Conservation (phyloP, 140 eudicot species). For the Flaveria floridana region DNA sequence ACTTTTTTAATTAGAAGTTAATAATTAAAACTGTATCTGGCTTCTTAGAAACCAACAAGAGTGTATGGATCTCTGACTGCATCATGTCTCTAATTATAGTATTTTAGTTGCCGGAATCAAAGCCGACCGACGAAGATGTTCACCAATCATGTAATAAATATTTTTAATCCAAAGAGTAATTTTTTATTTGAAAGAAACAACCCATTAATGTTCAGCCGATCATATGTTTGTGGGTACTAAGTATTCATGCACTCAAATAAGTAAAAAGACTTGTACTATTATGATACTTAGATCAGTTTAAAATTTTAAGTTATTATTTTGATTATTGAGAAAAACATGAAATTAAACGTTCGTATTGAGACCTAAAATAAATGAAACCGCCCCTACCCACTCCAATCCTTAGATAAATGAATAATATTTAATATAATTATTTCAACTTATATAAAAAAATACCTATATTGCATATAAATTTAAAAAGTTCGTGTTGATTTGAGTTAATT, state of each 20-base stretch:
- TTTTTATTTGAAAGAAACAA: neutral
- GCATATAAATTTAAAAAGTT: too few relatives aligned
- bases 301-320: too few relatives aligned
- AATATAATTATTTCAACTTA: too few relatives aligned
- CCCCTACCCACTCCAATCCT: too few relatives aligned
- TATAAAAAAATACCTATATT: too few relatives aligned
- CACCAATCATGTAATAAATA: conserved; percentile 7
- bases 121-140: conserved; percentile 3
- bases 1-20: neutral
- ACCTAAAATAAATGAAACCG: too few relatives aligned
- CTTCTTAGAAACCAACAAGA: neutral
- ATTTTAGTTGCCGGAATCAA: neutral
- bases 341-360: too few relatives aligned
- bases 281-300: too few relatives aligned
- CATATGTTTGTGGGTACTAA: conserved; percentile 1
- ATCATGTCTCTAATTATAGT: neutral
- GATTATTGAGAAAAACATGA: too few relatives aligned
- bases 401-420: too few relatives aligned
- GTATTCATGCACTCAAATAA: neutral
- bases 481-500: neutral
- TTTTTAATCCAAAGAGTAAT: neutral
- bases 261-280: neutral
- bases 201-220: neutral
- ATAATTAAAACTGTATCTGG: neutral
- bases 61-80: conserved; percentile 9